A percentile compares a stretch with the other conserved stretches of the same genome.
phyloP scores from a whole-genome alignment of 2,329 filamentous ascomycete species.

The Pseudogymnoascus pannorum region DNA sequence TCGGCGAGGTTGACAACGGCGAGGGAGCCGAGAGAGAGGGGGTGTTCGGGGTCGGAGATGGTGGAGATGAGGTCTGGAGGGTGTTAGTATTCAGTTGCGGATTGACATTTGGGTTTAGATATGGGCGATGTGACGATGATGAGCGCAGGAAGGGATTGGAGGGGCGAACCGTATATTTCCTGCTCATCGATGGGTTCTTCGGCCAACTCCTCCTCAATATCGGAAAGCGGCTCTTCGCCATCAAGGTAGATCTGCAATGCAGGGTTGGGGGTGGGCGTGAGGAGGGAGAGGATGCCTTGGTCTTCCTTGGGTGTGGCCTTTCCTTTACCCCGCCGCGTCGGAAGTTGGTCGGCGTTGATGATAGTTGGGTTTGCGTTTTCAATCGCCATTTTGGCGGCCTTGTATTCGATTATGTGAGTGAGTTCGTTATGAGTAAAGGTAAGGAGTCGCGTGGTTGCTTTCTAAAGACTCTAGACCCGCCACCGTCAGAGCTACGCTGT shows the following conservation, averaged over 20 bases:
- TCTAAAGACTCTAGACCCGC: not conserved
- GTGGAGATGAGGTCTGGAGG: slow-evolving; percentile 78
- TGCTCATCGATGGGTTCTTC: slow-evolving; percentile 90
- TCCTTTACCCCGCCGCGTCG: slow-evolving; percentile 59
- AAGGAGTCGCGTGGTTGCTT: not conserved
- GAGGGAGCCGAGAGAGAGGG: slow-evolving; percentile 83
- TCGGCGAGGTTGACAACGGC: slow-evolving; percentile 95
- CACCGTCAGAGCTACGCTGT: not conserved
- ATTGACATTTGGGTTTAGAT: slow-evolving; percentile 1
- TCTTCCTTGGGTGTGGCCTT: slow-evolving; percentile 35
- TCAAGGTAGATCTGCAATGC: slow-evolving; percentile 14
- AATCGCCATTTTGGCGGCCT: slow-evolving; percentile 20
- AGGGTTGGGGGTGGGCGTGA: slow-evolving; percentile 21
- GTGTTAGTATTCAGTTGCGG: slow-evolving; percentile 34
- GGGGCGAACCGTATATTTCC: slow-evolving; percentile 75
- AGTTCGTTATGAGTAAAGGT: not conserved
- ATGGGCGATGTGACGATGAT: too few relatives aligned
- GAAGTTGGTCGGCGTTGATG: slow-evolving; percentile 78
- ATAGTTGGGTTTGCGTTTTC: slow-evolving; percentile 92
- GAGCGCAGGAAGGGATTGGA: not conserved
- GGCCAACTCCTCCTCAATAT: slow-evolving; percentile 49
- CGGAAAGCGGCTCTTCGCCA: slow-evolving; percentile 27
- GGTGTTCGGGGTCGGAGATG: slow-evolving; percentile 95
- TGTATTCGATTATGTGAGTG: not conserved
- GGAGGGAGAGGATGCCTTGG: slow-evolving; percentile 22